These are phyloP conservation scores for Sarocladium kiliense DNA, from an alignment of 2,329 filamentous ascomycete genomes.

Conservation along the genomic window DNA sequence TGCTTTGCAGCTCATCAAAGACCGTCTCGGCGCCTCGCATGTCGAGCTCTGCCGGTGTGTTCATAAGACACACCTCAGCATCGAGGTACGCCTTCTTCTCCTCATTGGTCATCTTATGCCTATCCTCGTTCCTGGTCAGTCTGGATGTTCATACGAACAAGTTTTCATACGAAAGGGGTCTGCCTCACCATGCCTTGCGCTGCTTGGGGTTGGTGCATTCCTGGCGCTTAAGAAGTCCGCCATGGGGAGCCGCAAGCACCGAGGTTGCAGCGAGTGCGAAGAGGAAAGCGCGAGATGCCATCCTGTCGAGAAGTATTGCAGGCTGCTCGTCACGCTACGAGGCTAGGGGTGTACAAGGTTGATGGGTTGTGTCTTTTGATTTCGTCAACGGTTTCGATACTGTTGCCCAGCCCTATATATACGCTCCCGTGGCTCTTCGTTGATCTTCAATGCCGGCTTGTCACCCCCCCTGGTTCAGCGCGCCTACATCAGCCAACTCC, in stretches of 20 bases:
- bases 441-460: neutral
- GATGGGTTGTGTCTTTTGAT: neutral
- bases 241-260: slow-evolving; percentile 1
- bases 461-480: neutral
- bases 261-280: neutral
- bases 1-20: slow-evolving; percentile 7
- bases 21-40: slow-evolving; percentile 1
- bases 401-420: neutral
- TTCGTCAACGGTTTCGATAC: neutral
- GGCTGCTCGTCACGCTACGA: slow-evolving; percentile 2
- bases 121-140: neutral
- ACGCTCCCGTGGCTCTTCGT: neutral
- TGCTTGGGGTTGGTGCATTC: slow-evolving; percentile 6
- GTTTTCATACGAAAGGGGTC: neutral
- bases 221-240: neutral
- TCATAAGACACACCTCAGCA: slow-evolving; percentile 5
- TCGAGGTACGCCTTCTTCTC: slow-evolving; percentile 8
- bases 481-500: neutral
- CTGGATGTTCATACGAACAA: neutral
- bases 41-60: slow-evolving; percentile 1
- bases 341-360: neutral
- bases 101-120: slow-evolving; percentile 6
- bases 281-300: neutral
- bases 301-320: neutral
- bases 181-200: slow-evolving; percentile 6